Evolutionary conservation across 768 basidiomycete species (phyloP), one percentile per base, ranked within the genome.

Genomic region (Boletus rufocinnamomeus): DNA sequence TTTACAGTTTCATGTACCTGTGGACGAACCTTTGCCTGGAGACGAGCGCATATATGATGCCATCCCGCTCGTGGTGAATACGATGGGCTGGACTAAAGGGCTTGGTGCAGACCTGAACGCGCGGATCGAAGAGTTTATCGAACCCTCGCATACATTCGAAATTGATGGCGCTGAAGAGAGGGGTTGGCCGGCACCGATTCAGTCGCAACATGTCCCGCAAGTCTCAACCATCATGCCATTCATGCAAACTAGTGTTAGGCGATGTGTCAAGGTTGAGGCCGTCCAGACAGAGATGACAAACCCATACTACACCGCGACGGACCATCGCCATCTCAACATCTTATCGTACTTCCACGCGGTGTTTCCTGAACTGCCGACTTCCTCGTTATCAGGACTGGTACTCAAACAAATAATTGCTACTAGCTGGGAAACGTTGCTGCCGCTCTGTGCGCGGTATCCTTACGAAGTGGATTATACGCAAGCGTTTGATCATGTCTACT

Each of bases 51-150:
- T 88, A 25, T 65, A 69, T 7, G 85, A 88, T 50, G 59, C 74
- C 28, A 83, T 95, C 6, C 96, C 96, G 0, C 82, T 98, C 19
- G 84, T 98, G 17, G 83, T 98, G 52, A 99, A 98, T 70, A 98
- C 92, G 0, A 95, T 96, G 86, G 96, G 96, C 2, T 99, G 96
- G 96, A 83, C 83, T 6, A 98, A 95, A 70, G 96, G 96, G 8
- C 83, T 97, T 3, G 96, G 96, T 4, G 87, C 85, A 17, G 91
- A 96, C 64, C 75, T 98, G 13, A 82, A 85, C 2, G 70, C 69
- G 16, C 82, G 82, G 60, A 87, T 99, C 49, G 87, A 95, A 63
- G 81, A 81, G 11, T 74, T 86, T 35, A 74, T 85, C 6, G 77
- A 82, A 25, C 84, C 91, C 84, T 73, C 67, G 6, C 60, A 74